phyloP scores from a whole-genome alignment of 2,329 filamentous ascomycete genomes.

The Aspergillus alliaceus region DNA sequence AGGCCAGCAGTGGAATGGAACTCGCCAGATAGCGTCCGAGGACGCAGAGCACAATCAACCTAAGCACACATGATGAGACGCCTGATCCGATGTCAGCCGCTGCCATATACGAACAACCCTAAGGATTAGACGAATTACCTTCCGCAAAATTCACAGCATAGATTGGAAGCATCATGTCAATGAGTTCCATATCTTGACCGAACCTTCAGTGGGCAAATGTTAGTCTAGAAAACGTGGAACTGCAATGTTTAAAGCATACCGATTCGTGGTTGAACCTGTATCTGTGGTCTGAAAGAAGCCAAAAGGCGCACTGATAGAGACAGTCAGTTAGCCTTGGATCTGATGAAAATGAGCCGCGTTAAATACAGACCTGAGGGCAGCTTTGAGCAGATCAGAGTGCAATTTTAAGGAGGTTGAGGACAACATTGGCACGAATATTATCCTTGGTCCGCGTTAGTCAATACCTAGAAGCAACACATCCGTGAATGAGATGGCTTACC shows the following conservation, averaged over 20 bases:
- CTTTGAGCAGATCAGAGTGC: neutral
- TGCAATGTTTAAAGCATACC: neutral
- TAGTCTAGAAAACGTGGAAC: neutral
- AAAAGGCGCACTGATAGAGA: neutral
- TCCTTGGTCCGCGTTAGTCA: neutral
- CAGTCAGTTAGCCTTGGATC: neutral
- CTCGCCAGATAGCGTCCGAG: neutral
- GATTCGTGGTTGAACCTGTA: neutral
- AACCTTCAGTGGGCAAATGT: neutral
- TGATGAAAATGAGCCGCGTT: neutral
- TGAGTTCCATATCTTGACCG: neutral
- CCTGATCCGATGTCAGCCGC: neutral
- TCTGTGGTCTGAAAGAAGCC: neutral
- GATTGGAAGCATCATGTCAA: neutral
- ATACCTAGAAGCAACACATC: neutral
- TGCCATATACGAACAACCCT: neutral
- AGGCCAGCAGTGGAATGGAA: neutral
- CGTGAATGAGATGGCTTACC: neutral
- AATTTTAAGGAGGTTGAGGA: neutral
- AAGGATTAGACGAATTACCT: neutral
- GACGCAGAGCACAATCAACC: neutral
- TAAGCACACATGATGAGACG: neutral
- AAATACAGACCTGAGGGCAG: neutral
- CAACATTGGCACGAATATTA: neutral
- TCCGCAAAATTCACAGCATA: neutral